Conservation (phyloP, 176 grass and related monocot genomes). For the Neostapfia colusana region DNA sequence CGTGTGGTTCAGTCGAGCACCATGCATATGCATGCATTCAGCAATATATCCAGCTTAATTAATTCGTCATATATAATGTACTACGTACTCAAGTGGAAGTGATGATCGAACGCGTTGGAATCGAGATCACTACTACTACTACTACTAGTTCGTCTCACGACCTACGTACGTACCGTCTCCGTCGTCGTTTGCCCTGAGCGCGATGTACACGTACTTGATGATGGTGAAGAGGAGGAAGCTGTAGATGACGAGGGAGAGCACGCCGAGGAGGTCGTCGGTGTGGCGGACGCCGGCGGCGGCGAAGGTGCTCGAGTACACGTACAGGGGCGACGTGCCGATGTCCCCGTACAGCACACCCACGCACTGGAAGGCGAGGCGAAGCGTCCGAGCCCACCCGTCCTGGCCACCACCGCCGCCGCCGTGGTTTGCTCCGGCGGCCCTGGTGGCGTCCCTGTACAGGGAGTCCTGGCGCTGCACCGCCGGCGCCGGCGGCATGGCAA, state of each 20-base stretch:
- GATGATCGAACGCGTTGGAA: too few relatives aligned
- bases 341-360: conserved; percentile 69
- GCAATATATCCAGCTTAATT: too few relatives aligned
- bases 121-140: too few relatives aligned
- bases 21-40: neutral
- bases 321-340: conserved; percentile 70
- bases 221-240: conserved; percentile 63
- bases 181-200: conserved; percentile 64
- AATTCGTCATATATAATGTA: too few relatives aligned
- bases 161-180: conserved; percentile 48
- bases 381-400: conserved; percentile 45
- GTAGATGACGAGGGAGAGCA: conserved; percentile 74
- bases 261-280: conserved; percentile 63
- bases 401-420: neutral
- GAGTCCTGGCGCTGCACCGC: conserved; percentile 54
- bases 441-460: conserved; percentile 45
- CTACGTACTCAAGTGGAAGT: too few relatives aligned
- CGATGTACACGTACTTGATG: conserved; percentile 71
- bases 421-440: conserved; percentile 10
- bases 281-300: conserved; percentile 37
- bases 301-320: conserved; percentile 77
- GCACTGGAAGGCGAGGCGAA: conserved; percentile 63
- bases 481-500: conserved; percentile 9
- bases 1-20: too few relatives aligned
- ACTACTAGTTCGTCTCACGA: too few relatives aligned